These are phyloP conservation scores for Neonectria hederae DNA, from an alignment of 2,329 filamentous ascomycete species.

Conservation along the genomic window DNA sequence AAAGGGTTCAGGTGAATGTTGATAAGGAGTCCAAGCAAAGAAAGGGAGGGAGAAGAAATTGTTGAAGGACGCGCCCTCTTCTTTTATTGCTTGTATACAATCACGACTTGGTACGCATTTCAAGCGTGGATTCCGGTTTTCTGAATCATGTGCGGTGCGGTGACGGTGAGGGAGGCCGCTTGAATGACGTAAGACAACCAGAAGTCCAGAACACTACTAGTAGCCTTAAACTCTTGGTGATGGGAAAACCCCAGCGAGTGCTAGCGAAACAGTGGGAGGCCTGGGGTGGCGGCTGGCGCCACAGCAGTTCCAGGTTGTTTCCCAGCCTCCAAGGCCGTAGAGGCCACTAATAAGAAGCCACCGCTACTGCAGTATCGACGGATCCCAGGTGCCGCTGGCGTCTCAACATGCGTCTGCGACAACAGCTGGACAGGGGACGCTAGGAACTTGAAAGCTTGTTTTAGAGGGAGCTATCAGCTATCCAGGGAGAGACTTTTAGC, in stretches of 20 bases:
- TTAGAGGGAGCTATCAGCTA: background rate
- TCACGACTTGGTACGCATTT: conserved; percentile 1
- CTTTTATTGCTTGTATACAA: conserved; percentile 8
- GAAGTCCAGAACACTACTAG: background rate
- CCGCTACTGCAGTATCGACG: conserved; percentile 14
- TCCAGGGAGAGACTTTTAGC: background rate
- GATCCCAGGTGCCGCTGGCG: conserved; percentile 10
- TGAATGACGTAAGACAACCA: conserved; percentile 21
- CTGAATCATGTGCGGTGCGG: conserved; percentile 13
- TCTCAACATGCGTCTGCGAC: background rate
- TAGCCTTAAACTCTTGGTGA: background rate
- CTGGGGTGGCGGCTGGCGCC: conserved; percentile 16
- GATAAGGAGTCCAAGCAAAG: conserved; percentile 14
- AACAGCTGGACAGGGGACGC: background rate
- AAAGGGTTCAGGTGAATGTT: conserved; percentile 24
- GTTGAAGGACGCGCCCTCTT: conserved; percentile 9
- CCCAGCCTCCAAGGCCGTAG: background rate
- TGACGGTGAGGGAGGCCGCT: conserved; percentile 16
- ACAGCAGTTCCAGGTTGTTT: background rate
- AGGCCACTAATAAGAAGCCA: conserved; percentile 12
- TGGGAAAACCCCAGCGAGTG: background rate
- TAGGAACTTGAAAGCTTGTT: conserved; percentile 19
- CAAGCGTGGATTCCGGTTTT: conserved; percentile 16
- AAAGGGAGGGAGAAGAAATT: conserved; percentile 1
- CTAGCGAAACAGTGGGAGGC: conserved; percentile 9